Evolutionary conservation across 2,329 filamentous ascomycete genomes (phyloP), one percentile per base, ranked within the genome.

Genomic region (Teratosphaeria destructans): DNA sequence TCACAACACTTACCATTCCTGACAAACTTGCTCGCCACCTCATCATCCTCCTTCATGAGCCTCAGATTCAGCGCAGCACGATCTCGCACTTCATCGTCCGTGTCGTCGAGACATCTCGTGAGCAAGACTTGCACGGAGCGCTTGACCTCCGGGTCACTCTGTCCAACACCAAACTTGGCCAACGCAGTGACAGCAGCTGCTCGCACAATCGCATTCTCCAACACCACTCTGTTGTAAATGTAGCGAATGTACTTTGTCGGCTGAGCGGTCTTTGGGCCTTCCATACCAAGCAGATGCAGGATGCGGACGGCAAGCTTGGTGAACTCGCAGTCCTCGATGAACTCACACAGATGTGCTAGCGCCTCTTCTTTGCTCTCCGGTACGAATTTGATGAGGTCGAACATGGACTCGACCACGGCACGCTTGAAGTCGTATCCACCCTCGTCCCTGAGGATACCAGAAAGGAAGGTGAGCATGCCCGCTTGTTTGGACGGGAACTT

Each of bases 321-420:
- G 75, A 97, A 99, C 73, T 99, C 94, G 78, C 94, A 99, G 74
- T 99, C 94, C 76, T 99, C 94, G 65, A 99, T 99, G 73, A 99
- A 99, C 73, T 99, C 94, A 78, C 94, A 97, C 26, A 99, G 84
- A 71, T 97, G 94, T 14, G 93, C 90, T 55, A 99, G 84, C 19
- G 94, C 93, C 65, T 88, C 85, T 73, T 88, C 85, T 70, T 85
- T 85, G 69, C 83, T 85, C 61, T 96, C 94, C 1, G 94, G 94
- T 3, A 99, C 93, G 70, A 99, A 99, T 75, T 97, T 96, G 80
- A 99, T 97, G 59, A 99, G 79, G 70, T 99, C 94, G 71, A 99
- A 97, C 86, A 99, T 97, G 81, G 91, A 96, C 79, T 99, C 94
- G 23, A 99, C 93, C 11, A 99, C 93, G 57, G 90, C 88, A 60